These are phyloP conservation scores for Craspedostauros australis DNA, from an alignment of 108 stramenopile species.

Conservation along the genomic window DNA sequence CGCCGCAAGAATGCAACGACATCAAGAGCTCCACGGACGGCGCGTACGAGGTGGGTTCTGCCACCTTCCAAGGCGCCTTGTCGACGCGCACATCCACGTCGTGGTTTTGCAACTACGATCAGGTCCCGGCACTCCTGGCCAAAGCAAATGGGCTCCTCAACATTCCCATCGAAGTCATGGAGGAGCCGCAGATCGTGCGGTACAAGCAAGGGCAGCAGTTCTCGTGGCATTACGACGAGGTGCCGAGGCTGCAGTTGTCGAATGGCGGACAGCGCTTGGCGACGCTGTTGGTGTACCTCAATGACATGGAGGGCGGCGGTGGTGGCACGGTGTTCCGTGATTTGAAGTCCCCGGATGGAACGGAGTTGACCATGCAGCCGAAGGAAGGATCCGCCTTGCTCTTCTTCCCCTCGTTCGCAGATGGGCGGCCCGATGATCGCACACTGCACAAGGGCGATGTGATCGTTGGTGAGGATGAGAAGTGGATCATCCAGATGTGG, in stretches of 20 bases:
- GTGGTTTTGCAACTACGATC: constrained; percentile 63
- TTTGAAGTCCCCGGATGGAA: constrained; percentile 19
- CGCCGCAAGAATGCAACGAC: constrained; percentile 42
- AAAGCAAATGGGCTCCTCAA: constrained; percentile 47
- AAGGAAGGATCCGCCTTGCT: constrained; percentile 50
- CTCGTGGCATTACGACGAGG: constrained; percentile 76
- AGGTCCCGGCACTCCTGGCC: constrained; percentile 48
- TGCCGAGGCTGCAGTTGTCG: constrained; percentile 33
- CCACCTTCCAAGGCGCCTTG: constrained; percentile 49
- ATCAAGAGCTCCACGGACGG: constrained; percentile 7
- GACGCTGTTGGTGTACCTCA: constrained; percentile 82
- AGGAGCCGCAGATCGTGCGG: constrained; percentile 77
- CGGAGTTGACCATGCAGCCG: constrained; percentile 49
- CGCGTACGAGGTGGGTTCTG: constrained; percentile 41
- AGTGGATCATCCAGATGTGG: constrained; percentile 78
- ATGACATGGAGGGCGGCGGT: constrained; percentile 57
- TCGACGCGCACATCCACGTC: constrained; percentile 74
- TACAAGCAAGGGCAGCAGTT: constrained; percentile 71
- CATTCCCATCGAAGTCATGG: constrained; percentile 47
- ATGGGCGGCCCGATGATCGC: constrained; percentile 54
- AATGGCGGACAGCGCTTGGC: constrained; percentile 79
- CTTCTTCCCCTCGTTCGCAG: constrained; percentile 59
- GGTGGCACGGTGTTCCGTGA: constrained; percentile 77
- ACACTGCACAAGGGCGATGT: constrained; percentile 70
- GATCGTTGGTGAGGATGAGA: constrained; percentile 33